Base-by-base conservation (phyloP, 352 stramenopile species). In the Phytophthora litchii region DNA sequence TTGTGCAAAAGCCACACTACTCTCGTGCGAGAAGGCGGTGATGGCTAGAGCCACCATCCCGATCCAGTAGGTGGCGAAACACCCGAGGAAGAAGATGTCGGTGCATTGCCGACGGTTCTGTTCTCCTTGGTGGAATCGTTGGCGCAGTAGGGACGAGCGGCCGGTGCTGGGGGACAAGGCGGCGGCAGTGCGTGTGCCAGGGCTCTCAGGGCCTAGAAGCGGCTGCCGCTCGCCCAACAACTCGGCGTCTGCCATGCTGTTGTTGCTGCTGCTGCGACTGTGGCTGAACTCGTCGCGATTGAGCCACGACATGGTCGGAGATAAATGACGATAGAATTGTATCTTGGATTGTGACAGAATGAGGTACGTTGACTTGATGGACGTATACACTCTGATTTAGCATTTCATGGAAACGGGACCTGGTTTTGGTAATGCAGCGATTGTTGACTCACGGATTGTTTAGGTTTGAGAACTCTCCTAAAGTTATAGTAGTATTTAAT, bases 11-110 rank as follows among this genome's bases (percentile, higher is more conserved):
- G 67, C 66, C 9, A 70, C 67, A 40, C 81, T 89, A 40, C 74
- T 89, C 44, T 94, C 71, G 20, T 76, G 78, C 11, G 81, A 84
- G 23, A 91, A 87, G 12, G 85, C 78, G 10, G 83, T 74, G 16
- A 89, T 72, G 23, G 72, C 80, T 12, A 94, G 69, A 21, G 67
- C 81, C 29, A 92, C 38, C 85, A 94, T 92, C 13, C 83, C 85
- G 31, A 92, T 60, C 83, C 83, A 91, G 64, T 94, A 94, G 13
- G 54, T 64, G 8, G 59, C 68, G 27, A 94, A 75, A n/a, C 78
- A 31, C 0, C 71, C 64, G 7, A 94, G 58, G 14, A 76, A 79
- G 20, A 87, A 67, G 0, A 84, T 38, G 54, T 94, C 85, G 0
- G 82, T 92, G 61, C 78, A 87, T 4, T 51, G 38, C 14, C 79